Evolutionary conservation across 495 filamentous ascomycete species (phyloP).

Genomic region (Aspergillus steynii): DNA sequence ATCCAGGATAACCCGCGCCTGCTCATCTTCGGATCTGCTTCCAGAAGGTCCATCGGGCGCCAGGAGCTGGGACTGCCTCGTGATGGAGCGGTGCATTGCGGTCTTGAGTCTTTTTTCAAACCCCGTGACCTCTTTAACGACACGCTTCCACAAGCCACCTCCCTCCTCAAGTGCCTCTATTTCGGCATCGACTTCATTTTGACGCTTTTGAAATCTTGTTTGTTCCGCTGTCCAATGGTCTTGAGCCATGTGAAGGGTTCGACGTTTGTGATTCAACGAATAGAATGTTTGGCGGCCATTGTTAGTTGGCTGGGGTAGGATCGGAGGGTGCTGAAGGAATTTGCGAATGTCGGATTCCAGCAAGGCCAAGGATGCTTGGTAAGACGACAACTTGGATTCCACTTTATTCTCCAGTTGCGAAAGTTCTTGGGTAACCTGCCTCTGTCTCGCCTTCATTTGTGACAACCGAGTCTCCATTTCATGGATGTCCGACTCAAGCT

Average conservation of each 20-base stretch:
- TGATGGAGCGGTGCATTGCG: slow-evolving; percentile 50
- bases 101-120: slow-evolving; percentile 67
- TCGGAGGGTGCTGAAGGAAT: slow-evolving; percentile 42
- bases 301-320: slow-evolving; percentile 43
- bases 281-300: slow-evolving; percentile 38
- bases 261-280: slow-evolving; percentile 62
- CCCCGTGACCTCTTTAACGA: slow-evolving; percentile 58
- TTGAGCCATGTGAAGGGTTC: slow-evolving; percentile 75
- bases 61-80: slow-evolving; percentile 24
- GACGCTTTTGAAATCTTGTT: slow-evolving; percentile 54
- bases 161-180: slow-evolving; percentile 80
- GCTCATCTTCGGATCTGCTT: slow-evolving; percentile 25
- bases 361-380: slow-evolving; percentile 54
- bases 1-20: slow-evolving; percentile 38
- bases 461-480: slow-evolving; percentile 65
- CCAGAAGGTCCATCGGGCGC: slow-evolving; percentile 12
- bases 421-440: slow-evolving; percentile 60
- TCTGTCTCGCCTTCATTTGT: slow-evolving; percentile 64
- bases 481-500: slow-evolving; percentile 61
- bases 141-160: slow-evolving; percentile 74
- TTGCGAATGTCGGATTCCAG: slow-evolving; percentile 52
- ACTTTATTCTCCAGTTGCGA: slow-evolving; percentile 64
- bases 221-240: slow-evolving; percentile 75
- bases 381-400: slow-evolving; percentile 60
- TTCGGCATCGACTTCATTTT: slow-evolving; percentile 64